Evolutionary conservation across 352 stramenopile genomes (phyloP).

Genomic region (Pythium rhizo-oryzae): DNA sequence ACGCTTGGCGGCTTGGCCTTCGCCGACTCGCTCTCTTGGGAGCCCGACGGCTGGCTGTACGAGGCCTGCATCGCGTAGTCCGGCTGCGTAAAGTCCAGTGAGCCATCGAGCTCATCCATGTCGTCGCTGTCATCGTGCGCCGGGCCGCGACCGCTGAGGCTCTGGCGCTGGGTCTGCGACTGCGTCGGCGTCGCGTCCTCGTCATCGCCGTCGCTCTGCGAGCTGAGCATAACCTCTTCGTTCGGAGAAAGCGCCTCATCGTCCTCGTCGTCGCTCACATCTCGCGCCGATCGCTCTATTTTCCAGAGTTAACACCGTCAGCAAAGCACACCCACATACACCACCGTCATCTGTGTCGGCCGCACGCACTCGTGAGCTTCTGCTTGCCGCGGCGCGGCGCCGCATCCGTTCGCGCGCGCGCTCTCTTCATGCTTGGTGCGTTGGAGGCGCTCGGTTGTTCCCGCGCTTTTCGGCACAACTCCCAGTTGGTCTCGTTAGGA

Average conservation of each 20-base stretch:
- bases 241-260: neutral
- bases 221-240: conserved; percentile 4
- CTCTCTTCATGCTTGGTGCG: conserved; percentile 21
- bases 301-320: neutral
- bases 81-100: conserved; percentile 80
- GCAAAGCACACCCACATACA: neutral
- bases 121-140: conserved; percentile 23
- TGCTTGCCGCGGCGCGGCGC: conserved; percentile 21
- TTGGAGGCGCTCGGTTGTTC: conserved; percentile 1
- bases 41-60: conserved; percentile 41
- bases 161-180: conserved; percentile 11
- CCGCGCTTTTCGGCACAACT: conserved; percentile 21
- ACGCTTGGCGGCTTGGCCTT: conserved; percentile 40
- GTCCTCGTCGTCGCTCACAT: conserved; percentile 22
- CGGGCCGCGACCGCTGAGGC: neutral
- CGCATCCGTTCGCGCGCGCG: conserved; percentile 14
- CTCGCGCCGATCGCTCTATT: conserved; percentile 16
- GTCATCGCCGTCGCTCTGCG: conserved; percentile 5
- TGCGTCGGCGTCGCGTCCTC: conserved; percentile 7
- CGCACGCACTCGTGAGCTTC: conserved; percentile 17
- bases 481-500: neutral
- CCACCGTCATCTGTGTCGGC: neutral
- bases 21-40: conserved; percentile 37
- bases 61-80: conserved; percentile 49
- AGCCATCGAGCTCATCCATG: conserved; percentile 45